Base-by-base conservation (phyloP, 73 alveolate genomes). In the Paraurostyla sp. region DNA sequence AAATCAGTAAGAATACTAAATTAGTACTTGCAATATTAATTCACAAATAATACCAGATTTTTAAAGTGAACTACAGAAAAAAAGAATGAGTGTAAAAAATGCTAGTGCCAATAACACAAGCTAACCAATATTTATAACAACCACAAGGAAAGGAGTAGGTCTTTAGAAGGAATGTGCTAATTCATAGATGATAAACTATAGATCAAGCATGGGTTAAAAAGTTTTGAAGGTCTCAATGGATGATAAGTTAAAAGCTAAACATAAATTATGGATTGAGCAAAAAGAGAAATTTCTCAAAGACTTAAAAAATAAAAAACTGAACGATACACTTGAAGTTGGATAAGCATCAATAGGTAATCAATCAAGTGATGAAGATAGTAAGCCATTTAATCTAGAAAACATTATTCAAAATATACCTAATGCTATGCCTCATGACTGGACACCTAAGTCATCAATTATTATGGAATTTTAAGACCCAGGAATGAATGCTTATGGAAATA, bases 141-240 rank as follows among this genome's bases (percentile, higher is more conserved):
- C 82, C 1, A 65, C 82, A 3, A 65, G 58, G 41, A 65, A 65
- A 38, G 58, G 58, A 11, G 6, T 65, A 7, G 82, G 82, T 2
- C 25, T 65, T 4, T 40, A 65, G 25, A 65, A 11, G 41, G 82
- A 65, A 65, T 65, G 82, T 65, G 82, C 82, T 16, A 38, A 65
- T 38, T 30, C 43, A 18, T 40, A 65, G 36, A 25, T 65, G 33
- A 65, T 65, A 1, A 65, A 65, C 36, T 65, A 65, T 11, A 65
- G 41, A 38, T 65, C 82, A 65, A 65, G 82, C 25, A 11, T 65
- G 82, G 82, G 54, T 13, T 22, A 40, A 38, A n/a, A 65, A 16
- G 82, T 65, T 32, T 30, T 65, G 18, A 65, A 65, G 38, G 41
- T 65, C 9, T 65, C 82, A 7, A 65, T 65, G 58, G 82, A 65